phyloP scores from a whole-genome alignment of 139 green algal genomes.

The Desmodesmus armatus region DNA sequence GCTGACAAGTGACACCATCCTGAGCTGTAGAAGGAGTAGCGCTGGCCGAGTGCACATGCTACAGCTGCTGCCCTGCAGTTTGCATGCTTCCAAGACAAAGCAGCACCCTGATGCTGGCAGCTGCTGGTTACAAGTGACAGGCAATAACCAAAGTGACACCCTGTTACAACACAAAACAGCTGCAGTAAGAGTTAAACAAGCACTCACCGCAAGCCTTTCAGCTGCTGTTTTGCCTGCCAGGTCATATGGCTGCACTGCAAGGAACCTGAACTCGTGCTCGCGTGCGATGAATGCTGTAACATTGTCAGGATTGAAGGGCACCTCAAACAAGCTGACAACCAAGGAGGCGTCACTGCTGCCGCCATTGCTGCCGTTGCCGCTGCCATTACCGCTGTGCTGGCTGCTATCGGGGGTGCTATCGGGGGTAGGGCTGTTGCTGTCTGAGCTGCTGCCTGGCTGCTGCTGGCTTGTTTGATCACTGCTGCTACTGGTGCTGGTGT shows the following conservation, averaged over 20 bases:
- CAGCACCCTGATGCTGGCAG: too few relatives aligned
- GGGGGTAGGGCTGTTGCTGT: too few relatives aligned
- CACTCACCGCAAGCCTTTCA: slow-evolving; percentile 56
- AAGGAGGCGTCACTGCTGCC: too few relatives aligned
- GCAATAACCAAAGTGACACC: too few relatives aligned
- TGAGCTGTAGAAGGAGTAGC: too few relatives aligned
- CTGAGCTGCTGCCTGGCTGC: background rate
- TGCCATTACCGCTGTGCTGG: too few relatives aligned
- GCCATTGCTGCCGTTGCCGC: too few relatives aligned
- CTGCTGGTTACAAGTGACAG: too few relatives aligned
- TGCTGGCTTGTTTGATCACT: too few relatives aligned
- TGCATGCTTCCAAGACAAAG: too few relatives aligned
- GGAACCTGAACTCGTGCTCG: slow-evolving; percentile 94
- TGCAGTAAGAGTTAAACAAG: background rate
- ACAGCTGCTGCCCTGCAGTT: background rate
- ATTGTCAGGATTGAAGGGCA: slow-evolving; percentile 53
- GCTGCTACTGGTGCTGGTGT: too few relatives aligned
- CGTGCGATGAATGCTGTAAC: slow-evolving; percentile 82
- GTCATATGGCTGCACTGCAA: slow-evolving; percentile 68
- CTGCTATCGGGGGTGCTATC: background rate
- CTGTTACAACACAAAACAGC: background rate
- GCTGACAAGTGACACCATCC: too few relatives aligned
- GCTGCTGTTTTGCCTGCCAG: slow-evolving; percentile 38
- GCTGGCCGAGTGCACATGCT: background rate
- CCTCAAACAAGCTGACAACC: slow-evolving; percentile 84